Base-by-base conservation (phyloP, 148 eudicot genomes). In the Rhododendron simsii region DNA sequence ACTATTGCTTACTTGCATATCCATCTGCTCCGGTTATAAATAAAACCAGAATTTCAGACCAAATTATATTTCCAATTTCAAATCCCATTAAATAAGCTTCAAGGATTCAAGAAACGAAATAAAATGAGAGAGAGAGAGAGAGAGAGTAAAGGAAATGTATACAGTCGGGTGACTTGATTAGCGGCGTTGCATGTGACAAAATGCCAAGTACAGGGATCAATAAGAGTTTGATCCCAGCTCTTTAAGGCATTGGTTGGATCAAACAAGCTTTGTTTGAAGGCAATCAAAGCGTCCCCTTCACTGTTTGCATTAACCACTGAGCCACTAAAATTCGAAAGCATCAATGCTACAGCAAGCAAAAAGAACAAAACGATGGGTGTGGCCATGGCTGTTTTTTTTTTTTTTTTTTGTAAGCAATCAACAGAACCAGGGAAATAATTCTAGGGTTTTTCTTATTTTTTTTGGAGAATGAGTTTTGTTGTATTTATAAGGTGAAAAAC, bases 201-300 rank as follows among this genome's bases (percentile, higher is more conserved):
- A 9, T 8, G 48, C 87, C 87, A 85, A 13, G 84, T 80, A 51
- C 87, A 85, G 8, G 87, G 84, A 35, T 65, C 37, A 13, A 48
- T 23, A 11, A 80, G 35, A 4, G 47, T 65, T 30, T 79, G 84
- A n/a, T 85, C 84, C 87, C 84, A 85, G 8, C 69, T 85, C 63
- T 45, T 44, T 2, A 85, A 74, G 33, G 47, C 84, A 80, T 67
- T 80, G 53, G 80, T 11, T 28, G 87, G 87, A 33, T 85, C 87
- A n/a, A 4, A 30, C 47, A 85, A 47, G 48, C 20, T 28, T 0
- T 16, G 63, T 83, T 33, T 80, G 74, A 51, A 48, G 12, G 13
- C 47, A 45, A 11, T 2, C 14, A 85, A 48, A 85, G 35, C 78
- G 65, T 85, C 87, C 7, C 63, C 87, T 85, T 71, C 76, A 12